phyloP scores from a whole-genome alignment of 2,329 filamentous ascomycete species.

The Colletotrichum tabaci region DNA sequence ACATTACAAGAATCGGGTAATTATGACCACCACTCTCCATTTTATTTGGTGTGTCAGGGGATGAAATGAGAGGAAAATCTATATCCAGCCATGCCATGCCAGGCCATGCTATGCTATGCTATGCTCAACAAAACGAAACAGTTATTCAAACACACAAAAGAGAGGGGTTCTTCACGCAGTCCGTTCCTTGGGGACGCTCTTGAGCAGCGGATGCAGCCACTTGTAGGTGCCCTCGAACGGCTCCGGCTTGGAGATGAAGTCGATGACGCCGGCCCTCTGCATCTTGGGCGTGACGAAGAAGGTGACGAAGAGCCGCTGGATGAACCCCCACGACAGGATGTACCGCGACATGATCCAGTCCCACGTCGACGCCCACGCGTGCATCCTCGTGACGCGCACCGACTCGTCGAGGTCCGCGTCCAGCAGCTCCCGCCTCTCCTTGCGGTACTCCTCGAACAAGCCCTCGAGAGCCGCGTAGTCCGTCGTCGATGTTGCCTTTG shows the following conservation, averaged over 20 bases:
- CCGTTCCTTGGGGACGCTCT: background rate
- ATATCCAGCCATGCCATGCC: background rate
- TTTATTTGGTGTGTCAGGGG: background rate
- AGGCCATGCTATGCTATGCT: background rate
- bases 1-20: too few relatives aligned
- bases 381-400: constrained; percentile 44
- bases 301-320: constrained; percentile 26
- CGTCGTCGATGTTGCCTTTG: background rate
- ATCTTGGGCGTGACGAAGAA: constrained; percentile 38
- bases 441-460: constrained; percentile 44
- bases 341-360: constrained; percentile 47
- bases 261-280: constrained; percentile 42
- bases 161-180: background rate
- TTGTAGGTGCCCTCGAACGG: constrained; percentile 40
- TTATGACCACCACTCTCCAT: too few relatives aligned
- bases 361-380: constrained; percentile 47
- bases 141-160: background rate
- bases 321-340: constrained; percentile 36
- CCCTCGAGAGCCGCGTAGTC: constrained; percentile 22
- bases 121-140: background rate
- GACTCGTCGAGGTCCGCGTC: constrained; percentile 41
- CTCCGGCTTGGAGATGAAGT: constrained; percentile 43
- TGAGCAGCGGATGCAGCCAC: constrained; percentile 27
- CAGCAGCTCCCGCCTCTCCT: constrained; percentile 38
- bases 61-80: background rate